Base-by-base conservation (phyloP, 176 grass and related monocot genomes). In the Oryza punctata region DNA sequence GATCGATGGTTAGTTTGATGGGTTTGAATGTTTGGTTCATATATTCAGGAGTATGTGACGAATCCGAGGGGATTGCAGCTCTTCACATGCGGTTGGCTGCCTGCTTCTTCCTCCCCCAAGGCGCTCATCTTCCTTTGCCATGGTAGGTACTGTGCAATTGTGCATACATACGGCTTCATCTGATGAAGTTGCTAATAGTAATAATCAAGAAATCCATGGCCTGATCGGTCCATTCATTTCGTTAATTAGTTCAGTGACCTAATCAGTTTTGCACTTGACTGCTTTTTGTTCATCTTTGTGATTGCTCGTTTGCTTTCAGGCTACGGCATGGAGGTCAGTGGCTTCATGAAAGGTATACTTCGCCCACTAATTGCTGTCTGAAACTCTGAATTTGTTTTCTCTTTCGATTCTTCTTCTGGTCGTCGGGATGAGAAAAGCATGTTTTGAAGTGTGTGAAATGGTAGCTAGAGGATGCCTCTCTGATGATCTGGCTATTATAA, bases 81-180 rank as follows among this genome's bases (percentile, higher is more conserved):
- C 52, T 95, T 95, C 85, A 98, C 96, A 0, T 98, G 93, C 84
- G 87, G 82, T 65, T 98, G 96, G 96, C n/a, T 95, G 24, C 96
- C 96, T 9, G 13, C 81, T 40, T 83, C 89, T 26, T 72, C 89
- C 50, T 75, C 93, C 21, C 85, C 93, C 25, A 98, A 92, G 65
- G 96, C 96, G 50, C 93, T 98, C 29, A 80, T 98, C 89, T 98
- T 98, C 82, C 96, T 98, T 19, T 98, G 96, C 72, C 93, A 98
- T 79, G 96, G 96, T 96, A 57, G 96, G 93, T 93, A 57, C n/a
- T n/a, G n/a, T n/a, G n/a, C n/a, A n/a, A n/a, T n/a, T n/a, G n/a
- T n/a, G n/a, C n/a, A n/a, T n/a, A n/a, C n/a, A n/a, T 41, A 41
- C 9, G 1, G 40, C 10, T 41, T 41, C 1, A 11, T 41, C 40